A percentile compares a stretch with the other conserved stretches of the same genome.
phyloP scores from a whole-genome alignment of 192 early-diverging fungal genomes.

The Linnemannia exigua region DNA sequence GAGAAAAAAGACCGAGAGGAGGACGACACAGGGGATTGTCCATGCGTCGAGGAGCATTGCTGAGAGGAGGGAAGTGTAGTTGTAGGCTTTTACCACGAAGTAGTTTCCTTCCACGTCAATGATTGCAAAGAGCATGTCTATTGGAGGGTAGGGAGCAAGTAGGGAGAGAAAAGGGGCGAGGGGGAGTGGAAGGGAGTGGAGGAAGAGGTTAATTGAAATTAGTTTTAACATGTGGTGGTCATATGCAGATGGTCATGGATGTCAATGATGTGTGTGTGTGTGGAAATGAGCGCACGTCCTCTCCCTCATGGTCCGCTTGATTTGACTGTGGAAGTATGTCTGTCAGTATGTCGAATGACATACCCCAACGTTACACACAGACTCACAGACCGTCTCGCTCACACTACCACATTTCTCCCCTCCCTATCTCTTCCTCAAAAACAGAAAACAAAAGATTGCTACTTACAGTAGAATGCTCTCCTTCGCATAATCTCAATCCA shows the following conservation, averaged over 20 bases:
- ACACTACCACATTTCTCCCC: neutral
- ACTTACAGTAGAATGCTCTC: conserved; percentile 63
- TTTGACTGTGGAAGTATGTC: neutral
- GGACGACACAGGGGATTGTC: conserved; percentile 80
- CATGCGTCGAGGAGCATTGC: conserved; percentile 85
- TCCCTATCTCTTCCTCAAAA: neutral
- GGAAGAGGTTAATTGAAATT: neutral
- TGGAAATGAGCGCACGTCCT: neutral
- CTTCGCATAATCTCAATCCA: conserved; percentile 61
- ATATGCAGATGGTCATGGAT: conserved; percentile 2
- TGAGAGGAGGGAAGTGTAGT: conserved; percentile 81
- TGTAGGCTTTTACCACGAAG: conserved; percentile 83
- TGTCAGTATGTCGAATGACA: too few species aligned
- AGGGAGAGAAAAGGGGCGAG: too few species aligned
- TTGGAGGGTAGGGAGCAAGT: neutral
- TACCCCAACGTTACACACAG: conserved; percentile 14
- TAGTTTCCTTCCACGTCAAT: conserved; percentile 88
- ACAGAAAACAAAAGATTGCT: conserved; percentile 8
- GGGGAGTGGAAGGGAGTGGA: too few species aligned
- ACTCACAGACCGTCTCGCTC: neutral
- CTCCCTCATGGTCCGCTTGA: too few species aligned
- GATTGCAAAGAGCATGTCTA: conserved; percentile 71
- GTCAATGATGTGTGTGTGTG: neutral
- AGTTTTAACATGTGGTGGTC: neutral
- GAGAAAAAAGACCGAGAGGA: conserved; percentile 75